Evolutionary conservation across 1,284 basidiomycete genomes (phyloP).

Genomic region (Peniophora sp.): DNA sequence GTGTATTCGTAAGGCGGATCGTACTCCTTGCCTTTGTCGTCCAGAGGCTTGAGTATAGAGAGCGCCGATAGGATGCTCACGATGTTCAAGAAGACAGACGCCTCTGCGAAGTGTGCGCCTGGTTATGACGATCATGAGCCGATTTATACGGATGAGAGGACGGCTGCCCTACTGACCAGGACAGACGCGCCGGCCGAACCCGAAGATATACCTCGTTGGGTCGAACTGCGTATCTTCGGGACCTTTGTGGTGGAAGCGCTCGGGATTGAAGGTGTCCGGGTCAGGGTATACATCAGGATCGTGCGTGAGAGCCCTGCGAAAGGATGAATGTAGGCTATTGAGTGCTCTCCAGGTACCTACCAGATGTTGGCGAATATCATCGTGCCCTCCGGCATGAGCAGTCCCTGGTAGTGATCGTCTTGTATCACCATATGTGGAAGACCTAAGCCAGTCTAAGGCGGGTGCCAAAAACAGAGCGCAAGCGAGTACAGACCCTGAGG

Average conservation of each 20-base stretch:
- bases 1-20: background rate
- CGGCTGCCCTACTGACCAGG: background rate
- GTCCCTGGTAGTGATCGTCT: background rate
- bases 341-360: constrained; percentile 2
- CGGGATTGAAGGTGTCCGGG: constrained; percentile 37
- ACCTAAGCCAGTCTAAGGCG: background rate
- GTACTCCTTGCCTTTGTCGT: background rate
- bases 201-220: constrained; percentile 1
- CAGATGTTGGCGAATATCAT: constrained; percentile 34
- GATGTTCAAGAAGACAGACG: background rate
- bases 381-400: constrained; percentile 3
- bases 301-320: constrained; percentile 39
- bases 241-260: constrained; percentile 30
- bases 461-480: background rate
- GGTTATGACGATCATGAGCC: background rate
- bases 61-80: background rate
- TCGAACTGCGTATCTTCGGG: background rate
- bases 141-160: background rate
- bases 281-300: constrained; percentile 38
- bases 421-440: background rate
- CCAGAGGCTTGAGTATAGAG: constrained; percentile 1
- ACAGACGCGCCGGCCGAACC: constrained; percentile 1
- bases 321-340: too few relatives aligned
- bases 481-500: background rate
- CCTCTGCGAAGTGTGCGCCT: background rate